These are phyloP conservation scores for Cryptococcus wingfieldii DNA, from an alignment of 1,284 basidiomycete species.

Conservation along the genomic window DNA sequence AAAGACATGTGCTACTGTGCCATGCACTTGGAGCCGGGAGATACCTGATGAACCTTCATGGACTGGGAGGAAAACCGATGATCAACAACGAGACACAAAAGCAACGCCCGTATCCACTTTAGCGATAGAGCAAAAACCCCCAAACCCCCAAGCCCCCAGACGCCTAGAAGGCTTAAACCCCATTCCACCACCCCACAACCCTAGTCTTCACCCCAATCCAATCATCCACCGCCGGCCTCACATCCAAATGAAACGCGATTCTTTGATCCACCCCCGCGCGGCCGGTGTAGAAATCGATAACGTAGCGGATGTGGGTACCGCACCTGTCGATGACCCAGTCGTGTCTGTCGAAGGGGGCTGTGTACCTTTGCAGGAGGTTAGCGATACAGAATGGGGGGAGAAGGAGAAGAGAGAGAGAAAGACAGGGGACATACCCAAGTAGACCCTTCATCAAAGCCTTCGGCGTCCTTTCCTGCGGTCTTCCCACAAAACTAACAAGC, in stretches of 20 bases:
- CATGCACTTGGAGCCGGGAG: too few relatives aligned
- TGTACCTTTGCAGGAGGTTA: conserved; percentile 59
- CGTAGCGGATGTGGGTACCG: conserved; percentile 80
- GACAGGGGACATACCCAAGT: conserved; percentile 65
- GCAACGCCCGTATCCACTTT: too few relatives aligned
- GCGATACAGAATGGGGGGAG: neutral
- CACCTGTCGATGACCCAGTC: conserved; percentile 96
- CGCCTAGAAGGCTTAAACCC: neutral
- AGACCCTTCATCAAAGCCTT: conserved; percentile 77
- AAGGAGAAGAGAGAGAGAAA: neutral
- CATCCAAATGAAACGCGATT: conserved; percentile 83
- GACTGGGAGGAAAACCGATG: too few relatives aligned
- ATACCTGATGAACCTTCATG: too few relatives aligned
- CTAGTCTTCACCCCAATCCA: conserved; percentile 84
- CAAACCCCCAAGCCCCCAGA: too few relatives aligned
- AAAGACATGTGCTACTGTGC: too few relatives aligned
- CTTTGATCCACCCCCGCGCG: conserved; percentile 50
- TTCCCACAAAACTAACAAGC: conserved; percentile 50
- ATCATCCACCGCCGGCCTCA: conserved; percentile 84
- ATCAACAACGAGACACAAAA: too few relatives aligned
- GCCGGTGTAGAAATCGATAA: conserved; percentile 99
- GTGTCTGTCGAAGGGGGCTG: conserved; percentile 91
- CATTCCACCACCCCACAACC: conserved; percentile 27
- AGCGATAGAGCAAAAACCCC: too few relatives aligned
- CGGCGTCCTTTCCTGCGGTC: conserved; percentile 58